Evolutionary conservation across 1,284 basidiomycete species (phyloP).

Genomic region (Puccinia horiana): DNA sequence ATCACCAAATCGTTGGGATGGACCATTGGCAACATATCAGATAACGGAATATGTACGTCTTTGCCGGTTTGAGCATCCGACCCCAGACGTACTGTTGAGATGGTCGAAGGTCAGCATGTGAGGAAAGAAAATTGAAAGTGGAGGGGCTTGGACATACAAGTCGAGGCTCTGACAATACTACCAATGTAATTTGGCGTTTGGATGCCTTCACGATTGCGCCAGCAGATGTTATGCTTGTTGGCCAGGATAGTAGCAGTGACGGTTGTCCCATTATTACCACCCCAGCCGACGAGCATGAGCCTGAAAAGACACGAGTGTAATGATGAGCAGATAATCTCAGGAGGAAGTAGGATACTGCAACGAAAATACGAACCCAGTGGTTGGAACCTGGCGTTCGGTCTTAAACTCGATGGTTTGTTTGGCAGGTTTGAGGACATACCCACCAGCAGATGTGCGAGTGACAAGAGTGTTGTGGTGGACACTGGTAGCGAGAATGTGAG

Average conservation of each 20-base stretch:
- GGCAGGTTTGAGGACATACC: constrained; percentile 63
- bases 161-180: constrained; percentile 39
- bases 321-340: constrained; percentile 46
- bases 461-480: constrained; percentile 35
- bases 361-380: constrained; percentile 76
- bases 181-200: constrained; percentile 95
- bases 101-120: neutral
- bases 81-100: constrained; percentile 74
- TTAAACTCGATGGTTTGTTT: constrained; percentile 83
- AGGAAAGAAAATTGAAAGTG: neutral
- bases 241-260: constrained; percentile 92
- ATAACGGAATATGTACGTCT: constrained; percentile 89
- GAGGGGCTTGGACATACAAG: constrained; percentile 7
- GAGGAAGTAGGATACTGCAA: neutral
- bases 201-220: constrained; percentile 89
- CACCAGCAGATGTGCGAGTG: constrained; percentile 18
- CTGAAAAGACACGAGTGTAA: constrained; percentile 61
- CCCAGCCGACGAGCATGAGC: constrained; percentile 93
- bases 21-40: constrained; percentile 93
- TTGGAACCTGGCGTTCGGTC: constrained; percentile 81
- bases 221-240: constrained; percentile 90
- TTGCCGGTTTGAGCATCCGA: constrained; percentile 78
- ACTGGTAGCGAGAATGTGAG: constrained; percentile 40
- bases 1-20: constrained; percentile 95
- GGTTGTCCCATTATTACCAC: constrained; percentile 96